A percentile compares a stretch with the other conserved stretches of the same genome.
Evolutionary conservation across 129 eudicot genomes (phyloP).

Genomic region (Artemisia argyi): DNA sequence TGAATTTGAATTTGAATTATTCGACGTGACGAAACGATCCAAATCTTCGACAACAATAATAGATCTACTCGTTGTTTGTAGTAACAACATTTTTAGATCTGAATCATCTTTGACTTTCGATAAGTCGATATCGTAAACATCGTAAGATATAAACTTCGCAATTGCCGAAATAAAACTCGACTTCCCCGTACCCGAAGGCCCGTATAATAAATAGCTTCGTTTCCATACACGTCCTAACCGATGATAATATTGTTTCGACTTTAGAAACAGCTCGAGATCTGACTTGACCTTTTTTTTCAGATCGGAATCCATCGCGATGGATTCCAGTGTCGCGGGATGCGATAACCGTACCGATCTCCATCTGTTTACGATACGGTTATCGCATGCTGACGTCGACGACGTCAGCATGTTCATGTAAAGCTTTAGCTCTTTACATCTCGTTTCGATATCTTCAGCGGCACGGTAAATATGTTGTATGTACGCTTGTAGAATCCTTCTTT

Average conservation of each 20-base stretch:
- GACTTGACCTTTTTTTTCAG: slow-evolving; percentile 51
- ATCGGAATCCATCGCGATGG: slow-evolving; percentile 75
- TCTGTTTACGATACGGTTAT: slow-evolving; percentile 26
- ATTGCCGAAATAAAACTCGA: slow-evolving; percentile 76
- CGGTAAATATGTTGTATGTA: slow-evolving; percentile 72
- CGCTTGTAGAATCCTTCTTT: slow-evolving; percentile 55
- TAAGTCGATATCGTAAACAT: slow-evolving; percentile 65
- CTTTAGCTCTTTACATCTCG: slow-evolving; percentile 43
- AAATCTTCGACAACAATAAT: slow-evolving; percentile 67
- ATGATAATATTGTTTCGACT: slow-evolving; percentile 78
- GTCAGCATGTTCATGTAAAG: slow-evolving; percentile 38
- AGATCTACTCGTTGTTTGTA: slow-evolving; percentile 46
- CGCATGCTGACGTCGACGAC: not conserved
- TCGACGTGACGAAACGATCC: slow-evolving; percentile 42
- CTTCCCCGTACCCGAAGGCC: slow-evolving; percentile 86
- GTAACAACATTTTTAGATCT: slow-evolving; percentile 57
- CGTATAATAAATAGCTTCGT: slow-evolving; percentile 76
- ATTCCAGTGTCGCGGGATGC: slow-evolving; percentile 72
- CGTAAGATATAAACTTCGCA: slow-evolving; percentile 57
- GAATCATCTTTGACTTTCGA: slow-evolving; percentile 54
- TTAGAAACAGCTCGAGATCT: slow-evolving; percentile 65
- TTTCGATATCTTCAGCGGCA: slow-evolving; percentile 59
- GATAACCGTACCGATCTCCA: slow-evolving; percentile 62
- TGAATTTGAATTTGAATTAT: no score
- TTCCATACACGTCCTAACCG: slow-evolving; percentile 87